Evolutionary conservation across 129 eudicot genomes (phyloP), one percentile per base, ranked within the genome.

Genomic region (Helianthus annuus): DNA sequence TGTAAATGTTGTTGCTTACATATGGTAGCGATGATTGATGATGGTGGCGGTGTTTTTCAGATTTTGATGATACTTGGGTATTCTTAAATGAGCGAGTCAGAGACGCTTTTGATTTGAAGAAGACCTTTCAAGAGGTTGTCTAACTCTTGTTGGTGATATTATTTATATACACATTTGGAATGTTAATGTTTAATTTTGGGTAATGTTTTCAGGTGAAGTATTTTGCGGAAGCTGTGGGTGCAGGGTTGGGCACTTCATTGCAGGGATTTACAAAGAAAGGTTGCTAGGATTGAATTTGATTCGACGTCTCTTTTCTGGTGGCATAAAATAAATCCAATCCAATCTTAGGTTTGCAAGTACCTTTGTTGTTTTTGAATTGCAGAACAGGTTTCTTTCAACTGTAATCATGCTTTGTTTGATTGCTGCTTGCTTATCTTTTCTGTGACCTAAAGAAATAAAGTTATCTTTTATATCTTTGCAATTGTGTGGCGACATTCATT

Each of bases 61-160:
- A 90, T 83, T 89, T 90, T 56, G 77, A 83, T 15, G 98, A 94
- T 68, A 85, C 98, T 48, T 94, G 98, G 98, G 71, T 78, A 16
- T 94, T 89, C 83, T 77, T 94, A 86, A 80, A 89, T 64, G 87
- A 76, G 39, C 77, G 98, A 74, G 88, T 90, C 40, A 86, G 88
- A 77, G 98, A 94, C 77, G 96, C 96, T 29, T 89, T 94, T 80
- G 98, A 94, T 84, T 70, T 94, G 10, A 88, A 83, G 76, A 94
- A 94, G 89, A 72, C 91, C 29, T 74, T 82, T 76, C 96, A 87
- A 79, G 98, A 94, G 98, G 98, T 94, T 73, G 46, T 46, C 11
- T 70, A 42, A 42, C 46, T 42, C 46, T 42, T 63, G 51, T 66
- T 62, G 13, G 38, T 64, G 44, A 64, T 9, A 39, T 29, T 40